These are phyloP conservation scores for Lentinula edodes DNA, from an alignment of 768 basidiomycete species.

Conservation along the genomic window DNA sequence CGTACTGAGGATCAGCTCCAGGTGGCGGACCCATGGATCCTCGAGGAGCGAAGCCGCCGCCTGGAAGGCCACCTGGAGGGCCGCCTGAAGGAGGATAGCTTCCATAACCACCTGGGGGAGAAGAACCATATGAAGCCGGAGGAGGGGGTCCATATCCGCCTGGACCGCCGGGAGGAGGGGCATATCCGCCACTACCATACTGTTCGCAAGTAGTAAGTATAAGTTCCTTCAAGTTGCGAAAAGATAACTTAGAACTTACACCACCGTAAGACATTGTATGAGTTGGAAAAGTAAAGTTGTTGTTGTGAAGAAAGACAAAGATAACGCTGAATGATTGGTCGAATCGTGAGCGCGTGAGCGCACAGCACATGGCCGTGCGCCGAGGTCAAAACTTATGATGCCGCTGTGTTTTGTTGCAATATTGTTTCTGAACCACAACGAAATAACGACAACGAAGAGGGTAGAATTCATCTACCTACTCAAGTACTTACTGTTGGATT, in stretches of 20 bases:
- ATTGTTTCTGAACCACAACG: too few species aligned
- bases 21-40: constrained; percentile 41
- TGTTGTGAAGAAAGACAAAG: not conserved
- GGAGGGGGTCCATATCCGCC: constrained; percentile 13
- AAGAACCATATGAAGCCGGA: constrained; percentile 17
- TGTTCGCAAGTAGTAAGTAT: not conserved
- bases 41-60: constrained; percentile 24
- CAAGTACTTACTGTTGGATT: not conserved
- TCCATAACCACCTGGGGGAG: constrained; percentile 19
- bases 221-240: not conserved
- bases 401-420: not conserved
- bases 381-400: not conserved
- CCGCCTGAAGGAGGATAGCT: constrained; percentile 12
- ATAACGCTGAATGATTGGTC: not conserved
- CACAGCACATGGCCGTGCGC: not conserved
- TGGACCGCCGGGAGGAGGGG: constrained; percentile 13
- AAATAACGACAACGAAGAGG: not conserved
- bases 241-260: not conserved
- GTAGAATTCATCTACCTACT: not conserved
- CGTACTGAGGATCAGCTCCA: constrained; percentile 75
- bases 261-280: constrained; percentile 34
- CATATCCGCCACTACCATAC: constrained; percentile 13
- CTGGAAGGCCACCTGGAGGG: constrained; percentile 22
- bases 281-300: not conserved
- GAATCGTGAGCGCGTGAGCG: not conserved